Base-by-base conservation (phyloP, 768 basidiomycete genomes). In the Xerocomellus intermedius region DNA sequence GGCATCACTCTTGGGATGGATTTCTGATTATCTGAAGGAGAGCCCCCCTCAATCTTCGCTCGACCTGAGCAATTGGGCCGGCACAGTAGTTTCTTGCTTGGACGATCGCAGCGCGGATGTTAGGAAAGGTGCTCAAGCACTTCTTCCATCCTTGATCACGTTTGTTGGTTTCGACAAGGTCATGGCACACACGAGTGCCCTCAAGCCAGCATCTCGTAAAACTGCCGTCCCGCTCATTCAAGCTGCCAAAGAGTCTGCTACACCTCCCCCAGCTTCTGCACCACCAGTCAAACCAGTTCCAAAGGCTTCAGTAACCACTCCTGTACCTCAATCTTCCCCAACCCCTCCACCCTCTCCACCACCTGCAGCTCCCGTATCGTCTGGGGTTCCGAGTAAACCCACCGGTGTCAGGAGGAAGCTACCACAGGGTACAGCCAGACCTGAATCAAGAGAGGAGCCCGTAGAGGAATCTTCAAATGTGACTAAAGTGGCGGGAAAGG, bases 51-150 rank as follows among this genome's bases (percentile, higher is more conserved):
- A 79, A 5, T 57, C 81, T 2, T 64, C 77, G 9, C 68, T 87
- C 17, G 96, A 98, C 65, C 74, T 98, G 16, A 79, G 79, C 39
- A 73, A 79, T 35, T 87, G 94, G 81, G 82, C 81, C 8, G 66
- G 79, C 8, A 77, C 83, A 2, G 71, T 91, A 26, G 80, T 99
- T 17, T 69, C 80, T 3, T 94, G 84, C 57, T 80, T 99, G 33
- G 97, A 99, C 66, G 97, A 99, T 69, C 84, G 94, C 30, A 96
- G 76, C 64, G 81, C 81, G 12, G 97, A 99, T 67, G 91, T 98
- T 21, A 84, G 97, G 53, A 98, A 98, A 72, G 86, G 85, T 14
- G 93, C 94, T 6, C 89, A 91, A 60, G 85, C 85, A 2, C 68
- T 98, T 28, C 72, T 99, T 14, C 92, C 94, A 0, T 73, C 76